phyloP scores from a whole-genome alignment of 2,329 filamentous ascomycete genomes.

The Colletotrichum musae region DNA sequence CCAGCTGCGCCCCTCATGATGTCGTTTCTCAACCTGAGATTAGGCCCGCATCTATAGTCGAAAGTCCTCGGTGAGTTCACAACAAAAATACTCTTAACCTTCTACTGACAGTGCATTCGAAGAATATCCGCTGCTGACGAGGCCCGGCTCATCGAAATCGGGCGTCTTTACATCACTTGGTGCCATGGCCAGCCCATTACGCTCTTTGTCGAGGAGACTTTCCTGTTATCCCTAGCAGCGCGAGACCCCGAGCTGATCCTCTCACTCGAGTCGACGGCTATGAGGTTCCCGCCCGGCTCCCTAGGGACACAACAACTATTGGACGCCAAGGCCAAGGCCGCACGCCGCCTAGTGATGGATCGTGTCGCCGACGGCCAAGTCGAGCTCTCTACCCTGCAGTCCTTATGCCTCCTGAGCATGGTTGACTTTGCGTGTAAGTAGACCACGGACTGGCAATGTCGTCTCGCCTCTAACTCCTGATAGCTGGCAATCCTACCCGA shows the following conservation, averaged over 20 bases:
- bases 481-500: constrained; percentile 45
- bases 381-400: constrained; percentile 55
- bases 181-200: constrained; percentile 65
- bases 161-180: constrained; percentile 57
- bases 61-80: not conserved
- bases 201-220: constrained; percentile 58
- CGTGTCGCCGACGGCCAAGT: constrained; percentile 52
- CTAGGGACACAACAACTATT: not conserved
- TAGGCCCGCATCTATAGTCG: fast-evolving
- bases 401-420: constrained; percentile 54
- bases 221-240: constrained; percentile 55
- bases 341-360: constrained; percentile 49
- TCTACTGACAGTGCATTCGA: fast-evolving
- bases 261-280: constrained; percentile 55
- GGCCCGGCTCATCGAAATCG: constrained; percentile 2
- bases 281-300: constrained; percentile 54
- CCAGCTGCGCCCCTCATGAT: not conserved
- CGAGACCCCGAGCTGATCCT: constrained; percentile 55
- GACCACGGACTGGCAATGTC: not conserved
- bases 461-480: not conserved
- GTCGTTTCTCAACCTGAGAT: not conserved
- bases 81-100: not conserved
- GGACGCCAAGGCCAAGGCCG: not conserved
- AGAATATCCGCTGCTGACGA: not conserved
- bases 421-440: constrained; percentile 53